A percentile compares a stretch with the other conserved stretches of the same genome.
phyloP scores from a whole-genome alignment of 1,139 yeast species.

The Groenewaldozyma auringiensis region DNA sequence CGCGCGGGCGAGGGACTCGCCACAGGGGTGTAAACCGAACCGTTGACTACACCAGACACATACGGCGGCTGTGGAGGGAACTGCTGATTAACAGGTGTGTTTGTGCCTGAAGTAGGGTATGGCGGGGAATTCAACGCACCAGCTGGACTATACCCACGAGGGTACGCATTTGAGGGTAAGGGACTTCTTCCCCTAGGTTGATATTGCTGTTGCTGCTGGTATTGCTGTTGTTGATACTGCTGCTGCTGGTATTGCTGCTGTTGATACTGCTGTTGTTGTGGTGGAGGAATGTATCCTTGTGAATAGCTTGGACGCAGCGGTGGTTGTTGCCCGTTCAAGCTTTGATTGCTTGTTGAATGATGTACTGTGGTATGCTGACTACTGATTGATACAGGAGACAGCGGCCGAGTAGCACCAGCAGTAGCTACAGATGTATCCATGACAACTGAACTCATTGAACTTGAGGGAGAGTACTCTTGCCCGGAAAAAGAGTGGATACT shows the following conservation, averaged over 20 bases:
- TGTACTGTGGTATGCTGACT: constrained; percentile 9
- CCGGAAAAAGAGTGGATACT: too few relatives aligned
- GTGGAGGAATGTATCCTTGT: background rate
- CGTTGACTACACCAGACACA: too few relatives aligned
- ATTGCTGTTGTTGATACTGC: background rate
- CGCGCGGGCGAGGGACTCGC: constrained; percentile 3
- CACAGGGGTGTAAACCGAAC: background rate
- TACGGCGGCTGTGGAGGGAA: too few relatives aligned
- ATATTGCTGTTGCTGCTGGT: background rate
- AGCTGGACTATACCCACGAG: background rate
- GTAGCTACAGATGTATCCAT: too few relatives aligned
- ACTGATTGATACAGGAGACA: constrained; percentile 5
- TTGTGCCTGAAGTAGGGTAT: too few relatives aligned
- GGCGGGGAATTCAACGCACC: background rate
- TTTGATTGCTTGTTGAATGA: constrained; percentile 1
- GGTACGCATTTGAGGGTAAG: background rate
- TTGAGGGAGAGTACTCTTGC: too few relatives aligned
- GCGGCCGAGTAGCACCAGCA: too few relatives aligned
- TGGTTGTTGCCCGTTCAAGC: constrained; percentile 1
- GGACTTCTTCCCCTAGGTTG: background rate
- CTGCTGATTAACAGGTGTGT: too few relatives aligned
- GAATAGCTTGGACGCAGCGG: background rate
- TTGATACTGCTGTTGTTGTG: background rate
- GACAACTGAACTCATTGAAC: too few relatives aligned
- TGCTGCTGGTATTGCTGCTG: background rate